phyloP scores from a whole-genome alignment of 768 basidiomycete species.

The Termitomyces sp. region DNA sequence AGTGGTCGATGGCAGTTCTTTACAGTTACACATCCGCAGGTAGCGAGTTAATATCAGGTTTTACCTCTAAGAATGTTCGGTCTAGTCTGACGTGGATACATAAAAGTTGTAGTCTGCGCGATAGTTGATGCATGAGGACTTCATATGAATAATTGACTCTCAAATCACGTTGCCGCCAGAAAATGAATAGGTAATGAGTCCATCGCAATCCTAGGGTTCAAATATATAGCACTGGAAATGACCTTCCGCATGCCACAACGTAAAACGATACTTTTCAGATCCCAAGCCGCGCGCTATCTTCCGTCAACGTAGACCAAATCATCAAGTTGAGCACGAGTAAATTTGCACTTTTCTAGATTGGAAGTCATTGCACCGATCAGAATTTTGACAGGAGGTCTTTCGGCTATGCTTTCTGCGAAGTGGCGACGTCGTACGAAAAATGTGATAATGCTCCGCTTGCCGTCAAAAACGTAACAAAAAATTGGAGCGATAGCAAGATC shows the following conservation, averaged over 20 bases:
- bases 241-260: neutral
- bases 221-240: neutral
- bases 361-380: neutral
- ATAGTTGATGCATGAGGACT: neutral
- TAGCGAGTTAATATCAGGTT: neutral
- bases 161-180: neutral
- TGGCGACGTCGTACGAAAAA: neutral
- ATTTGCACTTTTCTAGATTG: neutral
- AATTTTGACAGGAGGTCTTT: neutral
- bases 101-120: neutral
- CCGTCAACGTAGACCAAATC: neutral
- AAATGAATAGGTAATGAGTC: neutral
- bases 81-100: neutral
- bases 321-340: neutral
- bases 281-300: neutral
- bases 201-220: neutral
- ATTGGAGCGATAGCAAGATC: neutral
- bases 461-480: neutral
- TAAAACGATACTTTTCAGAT: neutral
- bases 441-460: neutral
- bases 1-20: neutral
- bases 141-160: neutral
- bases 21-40: neutral
- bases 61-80: neutral
- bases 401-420: neutral